phyloP scores from a whole-genome alignment of 768 basidiomycete species.

The Sporobolomyces phaffii region DNA sequence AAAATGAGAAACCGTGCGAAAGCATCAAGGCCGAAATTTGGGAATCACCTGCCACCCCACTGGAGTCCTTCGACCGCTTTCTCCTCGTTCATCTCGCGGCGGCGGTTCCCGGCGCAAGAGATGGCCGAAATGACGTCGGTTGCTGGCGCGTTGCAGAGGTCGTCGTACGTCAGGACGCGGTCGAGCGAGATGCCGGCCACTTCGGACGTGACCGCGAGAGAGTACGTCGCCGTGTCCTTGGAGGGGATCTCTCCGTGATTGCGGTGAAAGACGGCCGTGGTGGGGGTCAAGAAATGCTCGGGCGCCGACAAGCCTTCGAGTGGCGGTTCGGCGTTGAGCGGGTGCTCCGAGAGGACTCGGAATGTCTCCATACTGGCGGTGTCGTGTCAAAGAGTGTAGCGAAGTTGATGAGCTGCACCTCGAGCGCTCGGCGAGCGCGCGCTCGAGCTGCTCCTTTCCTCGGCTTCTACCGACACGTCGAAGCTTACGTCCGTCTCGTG shows the following conservation, averaged over 20 bases:
- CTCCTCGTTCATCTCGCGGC: conserved; percentile 26
- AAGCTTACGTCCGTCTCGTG: no score
- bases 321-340: conserved; percentile 67
- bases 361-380: no score
- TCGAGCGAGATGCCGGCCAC: background rate
- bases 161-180: conserved; percentile 38
- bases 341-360: conserved; percentile 45
- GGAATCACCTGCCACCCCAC: conserved; percentile 16
- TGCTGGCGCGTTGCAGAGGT: conserved; percentile 34
- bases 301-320: conserved; percentile 56
- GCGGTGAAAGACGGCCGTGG: conserved; percentile 62
- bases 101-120: conserved; percentile 47
- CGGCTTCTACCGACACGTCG: no score
- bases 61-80: conserved; percentile 25
- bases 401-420: no score
- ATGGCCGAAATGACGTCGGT: conserved; percentile 54
- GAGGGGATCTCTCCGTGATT: conserved; percentile 55
- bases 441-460: no score
- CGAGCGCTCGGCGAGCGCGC: no score
- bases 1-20: background rate
- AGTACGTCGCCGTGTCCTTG: conserved; percentile 40
- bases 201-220: conserved; percentile 41
- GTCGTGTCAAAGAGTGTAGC: no score
- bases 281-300: conserved; percentile 59
- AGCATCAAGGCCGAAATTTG: background rate